Conservation (phyloP, 306 rosid genomes). For the Cucurbita argyrosperma region DNA sequence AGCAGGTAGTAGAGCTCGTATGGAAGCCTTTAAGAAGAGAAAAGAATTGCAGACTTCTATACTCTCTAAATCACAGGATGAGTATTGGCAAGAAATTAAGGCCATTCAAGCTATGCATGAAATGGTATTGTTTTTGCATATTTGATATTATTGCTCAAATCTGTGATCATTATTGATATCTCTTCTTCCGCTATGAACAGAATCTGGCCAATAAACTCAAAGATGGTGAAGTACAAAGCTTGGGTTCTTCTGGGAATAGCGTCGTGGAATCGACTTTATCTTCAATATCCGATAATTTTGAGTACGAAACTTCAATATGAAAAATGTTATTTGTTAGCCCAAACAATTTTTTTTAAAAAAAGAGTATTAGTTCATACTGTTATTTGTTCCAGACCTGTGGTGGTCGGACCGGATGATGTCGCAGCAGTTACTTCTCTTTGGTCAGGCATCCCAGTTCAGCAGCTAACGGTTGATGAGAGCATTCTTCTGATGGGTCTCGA, state of each 20-base stretch:
- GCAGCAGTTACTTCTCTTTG: conserved; percentile 12
- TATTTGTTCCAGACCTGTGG: conserved; percentile 1
- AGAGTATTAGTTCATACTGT: not conserved
- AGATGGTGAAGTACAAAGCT: conserved; percentile 29
- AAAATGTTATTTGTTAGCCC: conserved; percentile 4
- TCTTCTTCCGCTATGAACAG: conserved; percentile 18
- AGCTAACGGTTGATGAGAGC: conserved; percentile 12
- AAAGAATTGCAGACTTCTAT: conserved; percentile 37
- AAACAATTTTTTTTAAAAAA: not conserved
- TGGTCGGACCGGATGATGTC: conserved; percentile 11
- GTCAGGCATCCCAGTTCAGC: conserved; percentile 19
- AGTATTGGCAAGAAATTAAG: conserved; percentile 74
- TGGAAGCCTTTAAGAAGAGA: conserved; percentile 57
- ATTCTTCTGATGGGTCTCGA: conserved; percentile 11
- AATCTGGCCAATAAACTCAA: conserved; percentile 42
- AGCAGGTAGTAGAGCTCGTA: conserved; percentile 90
- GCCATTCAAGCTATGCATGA: conserved; percentile 63
- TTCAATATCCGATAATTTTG: conserved; percentile 25
- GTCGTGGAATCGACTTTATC: conserved; percentile 35
- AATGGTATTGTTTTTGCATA: conserved; percentile 36
- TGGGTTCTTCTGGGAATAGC: conserved; percentile 28
- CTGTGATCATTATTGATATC: conserved; percentile 4
- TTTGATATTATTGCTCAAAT: not conserved
- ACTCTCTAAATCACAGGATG: conserved; percentile 52
- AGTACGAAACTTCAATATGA: conserved; percentile 34